phyloP scores from a whole-genome alignment of 2,329 filamentous ascomycete genomes.

The Claviceps sp. region DNA sequence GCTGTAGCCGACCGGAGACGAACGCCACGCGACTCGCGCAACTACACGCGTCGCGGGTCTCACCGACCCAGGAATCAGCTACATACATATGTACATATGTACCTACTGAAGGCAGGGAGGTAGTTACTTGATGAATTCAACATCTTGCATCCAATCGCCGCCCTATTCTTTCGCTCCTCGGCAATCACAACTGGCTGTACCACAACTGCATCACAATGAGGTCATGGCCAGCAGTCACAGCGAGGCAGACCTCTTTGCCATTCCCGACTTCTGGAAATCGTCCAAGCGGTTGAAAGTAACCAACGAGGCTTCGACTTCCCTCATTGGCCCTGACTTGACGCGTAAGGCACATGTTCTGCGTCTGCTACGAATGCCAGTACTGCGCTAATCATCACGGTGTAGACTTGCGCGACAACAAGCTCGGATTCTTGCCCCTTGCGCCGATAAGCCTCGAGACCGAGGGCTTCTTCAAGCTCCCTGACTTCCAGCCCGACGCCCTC shows the following conservation, averaged over 20 bases:
- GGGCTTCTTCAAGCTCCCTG: slow-evolving; percentile 19
- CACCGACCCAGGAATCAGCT: too few species aligned
- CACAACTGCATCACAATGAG: slow-evolving; percentile 6
- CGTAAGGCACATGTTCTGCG: slow-evolving; percentile 10
- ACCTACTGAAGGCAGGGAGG: too few species aligned
- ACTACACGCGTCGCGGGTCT: background rate
- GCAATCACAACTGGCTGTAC: background rate
- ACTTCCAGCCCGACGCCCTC: background rate
- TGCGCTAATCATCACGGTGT: background rate
- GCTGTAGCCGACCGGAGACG: background rate
- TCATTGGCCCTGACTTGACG: slow-evolving; percentile 30
- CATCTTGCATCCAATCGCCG: background rate
- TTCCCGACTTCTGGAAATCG: slow-evolving; percentile 45
- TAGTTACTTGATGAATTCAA: too few species aligned
- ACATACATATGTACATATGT: too few species aligned
- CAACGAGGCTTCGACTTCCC: slow-evolving; percentile 14
- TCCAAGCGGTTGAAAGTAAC: slow-evolving; percentile 32
- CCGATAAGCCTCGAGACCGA: slow-evolving; percentile 12
- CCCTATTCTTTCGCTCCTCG: background rate
- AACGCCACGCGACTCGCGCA: background rate
- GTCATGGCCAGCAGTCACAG: slow-evolving; percentile 26
- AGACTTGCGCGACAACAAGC: background rate
- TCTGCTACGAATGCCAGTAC: background rate
- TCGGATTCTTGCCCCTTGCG: slow-evolving; percentile 9
- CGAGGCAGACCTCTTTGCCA: slow-evolving; percentile 45